These are phyloP conservation scores for Candida broadrunensis DNA, from an alignment of 805 yeast genomes.

Conservation along the genomic window DNA sequence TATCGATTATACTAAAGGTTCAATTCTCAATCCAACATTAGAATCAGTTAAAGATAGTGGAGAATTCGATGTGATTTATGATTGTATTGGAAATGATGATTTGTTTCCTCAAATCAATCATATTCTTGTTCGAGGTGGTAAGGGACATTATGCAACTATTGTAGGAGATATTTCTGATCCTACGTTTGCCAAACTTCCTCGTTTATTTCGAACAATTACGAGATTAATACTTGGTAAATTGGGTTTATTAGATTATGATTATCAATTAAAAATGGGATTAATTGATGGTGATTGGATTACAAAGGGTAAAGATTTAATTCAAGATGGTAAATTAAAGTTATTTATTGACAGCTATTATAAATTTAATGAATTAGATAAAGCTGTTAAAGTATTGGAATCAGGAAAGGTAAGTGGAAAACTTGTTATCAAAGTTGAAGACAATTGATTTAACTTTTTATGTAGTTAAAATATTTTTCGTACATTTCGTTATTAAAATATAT, in stretches of 20 bases:
- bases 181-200: no score
- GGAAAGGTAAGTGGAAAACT: slow-evolving; percentile 66
- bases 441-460: neutral
- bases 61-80: slow-evolving; percentile 60
- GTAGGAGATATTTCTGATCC: slow-evolving; percentile 53
- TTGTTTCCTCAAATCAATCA: slow-evolving; percentile 41
- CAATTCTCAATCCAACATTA: slow-evolving; percentile 27
- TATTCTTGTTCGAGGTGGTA: slow-evolving; percentile 41
- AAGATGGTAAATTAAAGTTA: slow-evolving; percentile 41
- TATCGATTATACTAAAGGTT: slow-evolving; percentile 54
- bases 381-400: slow-evolving; percentile 44
- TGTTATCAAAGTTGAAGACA: slow-evolving; percentile 34
- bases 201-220: no score
- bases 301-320: slow-evolving; percentile 37
- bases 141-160: slow-evolving; percentile 53
- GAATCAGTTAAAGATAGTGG: slow-evolving; percentile 29
- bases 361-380: slow-evolving; percentile 49
- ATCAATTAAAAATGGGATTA: slow-evolving; percentile 14
- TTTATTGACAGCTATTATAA: slow-evolving; percentile 53
- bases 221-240: no score
- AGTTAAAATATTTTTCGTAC: neutral
- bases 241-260: slow-evolving; percentile 24
- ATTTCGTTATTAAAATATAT: neutral
- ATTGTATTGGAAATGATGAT: slow-evolving; percentile 59
- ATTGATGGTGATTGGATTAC: slow-evolving; percentile 15